Evolutionary conservation across 106 monocot species (phyloP).

Genomic region (Allium sativum): DNA sequence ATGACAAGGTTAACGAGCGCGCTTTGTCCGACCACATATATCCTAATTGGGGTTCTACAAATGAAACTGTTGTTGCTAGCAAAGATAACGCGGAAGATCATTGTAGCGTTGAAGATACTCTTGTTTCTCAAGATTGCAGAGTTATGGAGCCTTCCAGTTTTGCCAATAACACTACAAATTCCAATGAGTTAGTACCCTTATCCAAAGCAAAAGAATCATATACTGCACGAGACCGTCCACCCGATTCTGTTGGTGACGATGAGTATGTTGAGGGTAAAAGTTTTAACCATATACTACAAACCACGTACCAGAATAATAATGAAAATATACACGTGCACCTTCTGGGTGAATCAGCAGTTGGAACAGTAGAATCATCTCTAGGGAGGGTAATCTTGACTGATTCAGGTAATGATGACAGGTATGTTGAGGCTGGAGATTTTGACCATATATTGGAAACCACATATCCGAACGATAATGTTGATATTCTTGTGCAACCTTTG

Average conservation of each 20-base stretch:
- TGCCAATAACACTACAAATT: not conserved
- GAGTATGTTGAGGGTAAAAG: not conserved
- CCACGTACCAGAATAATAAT: not conserved
- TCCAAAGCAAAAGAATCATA: slow-evolving; percentile 6
- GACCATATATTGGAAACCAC: slow-evolving; percentile 11
- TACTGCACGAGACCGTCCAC: slow-evolving; percentile 4
- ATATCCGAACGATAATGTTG: not conserved
- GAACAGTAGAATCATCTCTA: slow-evolving; percentile 1
- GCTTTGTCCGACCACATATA: slow-evolving; percentile 12
- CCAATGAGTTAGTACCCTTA: not conserved
- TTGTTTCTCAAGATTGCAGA: slow-evolving; percentile 6
- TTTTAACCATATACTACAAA: not conserved
- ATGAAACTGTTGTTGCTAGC: not conserved
- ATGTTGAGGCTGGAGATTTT: not conserved
- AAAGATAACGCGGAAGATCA: too few species aligned
- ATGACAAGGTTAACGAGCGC: slow-evolving; percentile 11
- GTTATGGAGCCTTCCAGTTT: slow-evolving; percentile 1
- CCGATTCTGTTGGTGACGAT: slow-evolving; percentile 7
- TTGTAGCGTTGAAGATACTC: not conserved
- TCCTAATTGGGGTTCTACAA: slow-evolving; percentile 10
- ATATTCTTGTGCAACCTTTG: slow-evolving; percentile 1
- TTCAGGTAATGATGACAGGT: too few species aligned
- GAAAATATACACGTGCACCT: not conserved
- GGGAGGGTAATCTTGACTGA: too few species aligned
- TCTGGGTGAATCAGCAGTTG: not conserved